Evolutionary conservation across 2,329 filamentous ascomycete genomes (phyloP).

Genomic region (Emmonsia crescens): DNA sequence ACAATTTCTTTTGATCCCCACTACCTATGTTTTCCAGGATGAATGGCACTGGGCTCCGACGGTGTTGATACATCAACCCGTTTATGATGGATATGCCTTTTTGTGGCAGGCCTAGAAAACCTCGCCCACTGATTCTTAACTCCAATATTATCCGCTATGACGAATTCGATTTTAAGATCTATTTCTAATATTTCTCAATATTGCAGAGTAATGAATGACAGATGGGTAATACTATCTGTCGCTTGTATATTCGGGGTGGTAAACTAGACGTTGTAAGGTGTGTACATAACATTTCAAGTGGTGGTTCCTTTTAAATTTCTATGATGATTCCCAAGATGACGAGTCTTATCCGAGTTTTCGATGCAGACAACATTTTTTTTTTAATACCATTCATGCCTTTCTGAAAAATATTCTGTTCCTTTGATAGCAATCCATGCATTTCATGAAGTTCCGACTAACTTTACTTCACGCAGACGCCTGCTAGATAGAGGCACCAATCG

Average conservation of each 20-base stretch:
- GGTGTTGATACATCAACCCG: constrained; percentile 40
- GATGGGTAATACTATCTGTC: background rate
- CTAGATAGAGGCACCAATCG: background rate
- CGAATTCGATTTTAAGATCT: background rate
- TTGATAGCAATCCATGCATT: background rate
- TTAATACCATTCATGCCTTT: constrained; percentile 51
- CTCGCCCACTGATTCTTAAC: constrained; percentile 76
- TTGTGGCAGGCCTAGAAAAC: constrained; percentile 99
- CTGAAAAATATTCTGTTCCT: constrained; percentile 27
- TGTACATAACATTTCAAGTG: constrained; percentile 5
- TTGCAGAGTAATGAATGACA: constrained; percentile 2
- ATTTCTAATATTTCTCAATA: background rate
- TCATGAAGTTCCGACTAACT: background rate
- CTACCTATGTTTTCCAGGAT: constrained; percentile 47
- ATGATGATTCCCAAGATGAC: constrained; percentile 51
- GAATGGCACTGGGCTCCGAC: constrained; percentile 98
- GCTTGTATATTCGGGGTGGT: background rate
- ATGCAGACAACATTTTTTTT: constrained; percentile 46
- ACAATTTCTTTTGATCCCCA: constrained; percentile 11
- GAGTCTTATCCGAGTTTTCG: constrained; percentile 54
- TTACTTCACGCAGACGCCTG: constrained; percentile 6
- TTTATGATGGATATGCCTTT: constrained; percentile 76
- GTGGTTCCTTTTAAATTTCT: constrained; percentile 10
- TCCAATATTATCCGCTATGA: background rate
- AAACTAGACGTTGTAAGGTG: background rate